Evolutionary conservation across 306 rosid genomes (phyloP).

Genomic region (Malus sylvestris): DNA sequence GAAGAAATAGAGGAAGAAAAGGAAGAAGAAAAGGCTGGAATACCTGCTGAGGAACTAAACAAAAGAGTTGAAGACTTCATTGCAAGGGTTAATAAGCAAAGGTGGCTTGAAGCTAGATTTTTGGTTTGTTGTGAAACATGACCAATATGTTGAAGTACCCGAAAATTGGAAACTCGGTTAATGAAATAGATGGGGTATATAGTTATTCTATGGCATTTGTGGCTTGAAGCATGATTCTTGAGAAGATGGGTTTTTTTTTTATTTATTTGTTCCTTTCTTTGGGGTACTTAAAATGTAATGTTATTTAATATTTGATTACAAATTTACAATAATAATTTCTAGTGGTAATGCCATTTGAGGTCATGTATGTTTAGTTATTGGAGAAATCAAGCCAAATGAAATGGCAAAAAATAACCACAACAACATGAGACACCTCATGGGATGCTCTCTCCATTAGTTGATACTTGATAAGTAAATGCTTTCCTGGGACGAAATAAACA

Average conservation of each 20-base stretch:
- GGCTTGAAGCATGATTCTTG: not conserved
- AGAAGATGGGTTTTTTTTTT: not conserved
- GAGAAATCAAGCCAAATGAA: not conserved
- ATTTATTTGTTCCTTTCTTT: no score
- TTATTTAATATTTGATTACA: no score
- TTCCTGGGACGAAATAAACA: not conserved
- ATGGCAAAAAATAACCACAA: no score
- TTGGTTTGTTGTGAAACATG: not conserved
- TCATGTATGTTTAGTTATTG: not conserved
- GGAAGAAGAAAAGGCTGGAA: conserved; percentile 15
- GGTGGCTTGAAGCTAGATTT: conserved; percentile 32
- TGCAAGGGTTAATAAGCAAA: conserved; percentile 44
- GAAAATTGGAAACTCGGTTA: not conserved
- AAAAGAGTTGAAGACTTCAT: conserved; percentile 40
- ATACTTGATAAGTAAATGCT: not conserved
- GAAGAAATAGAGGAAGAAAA: not conserved
- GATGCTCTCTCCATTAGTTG: no score
- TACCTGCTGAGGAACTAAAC: conserved; percentile 36
- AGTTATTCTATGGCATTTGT: not conserved
- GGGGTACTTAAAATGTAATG: not conserved
- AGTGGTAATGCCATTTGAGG: not conserved
- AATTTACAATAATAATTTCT: no score
- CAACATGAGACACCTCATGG: no score
- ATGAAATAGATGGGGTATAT: not conserved
- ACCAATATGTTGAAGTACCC: not conserved